A percentile compares a stretch with the other conserved stretches of the same genome.
phyloP scores from a whole-genome alignment of 1,284 basidiomycete genomes.

The Pholiota adiposa region DNA sequence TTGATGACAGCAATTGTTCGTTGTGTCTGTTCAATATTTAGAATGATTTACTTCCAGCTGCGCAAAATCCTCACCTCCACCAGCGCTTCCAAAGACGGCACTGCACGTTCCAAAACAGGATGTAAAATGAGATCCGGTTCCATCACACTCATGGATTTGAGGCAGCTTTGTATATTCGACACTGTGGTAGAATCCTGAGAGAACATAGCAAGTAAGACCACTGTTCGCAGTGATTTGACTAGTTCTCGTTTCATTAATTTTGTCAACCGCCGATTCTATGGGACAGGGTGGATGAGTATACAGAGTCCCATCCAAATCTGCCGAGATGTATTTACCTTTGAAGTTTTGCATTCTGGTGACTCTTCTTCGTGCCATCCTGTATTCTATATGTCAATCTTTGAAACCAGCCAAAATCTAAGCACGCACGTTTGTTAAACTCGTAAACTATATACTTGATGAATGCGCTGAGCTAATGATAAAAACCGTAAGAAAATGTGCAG shows the following conservation, averaged over 20 bases:
- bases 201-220: slow-evolving; percentile 89
- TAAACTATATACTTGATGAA: slow-evolving; percentile 89
- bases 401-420: not conserved
- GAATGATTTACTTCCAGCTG: not conserved
- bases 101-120: slow-evolving; percentile 84
- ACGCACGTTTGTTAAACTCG: slow-evolving; percentile 83
- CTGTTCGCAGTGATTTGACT: slow-evolving; percentile 82
- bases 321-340: slow-evolving; percentile 46
- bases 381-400: slow-evolving; percentile 2
- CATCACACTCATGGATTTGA: slow-evolving; percentile 80
- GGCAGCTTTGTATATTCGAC: slow-evolving; percentile 67
- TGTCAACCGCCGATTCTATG: slow-evolving; percentile 76
- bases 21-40: slow-evolving; percentile 60
- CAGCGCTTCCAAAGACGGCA: slow-evolving; percentile 86
- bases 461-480: slow-evolving; percentile 61
- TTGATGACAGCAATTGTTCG: slow-evolving; percentile 87
- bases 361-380: slow-evolving; percentile 84
- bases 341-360: slow-evolving; percentile 83
- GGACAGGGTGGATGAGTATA: slow-evolving; percentile 2
- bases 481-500: not conserved
- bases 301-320: not conserved
- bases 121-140: slow-evolving; percentile 90
- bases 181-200: slow-evolving; percentile 75
- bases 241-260: slow-evolving; percentile 84
- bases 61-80: slow-evolving; percentile 62